Evolutionary conservation across 208 protist genomes (phyloP).

Genomic region (Leishmania amazonensis): DNA sequence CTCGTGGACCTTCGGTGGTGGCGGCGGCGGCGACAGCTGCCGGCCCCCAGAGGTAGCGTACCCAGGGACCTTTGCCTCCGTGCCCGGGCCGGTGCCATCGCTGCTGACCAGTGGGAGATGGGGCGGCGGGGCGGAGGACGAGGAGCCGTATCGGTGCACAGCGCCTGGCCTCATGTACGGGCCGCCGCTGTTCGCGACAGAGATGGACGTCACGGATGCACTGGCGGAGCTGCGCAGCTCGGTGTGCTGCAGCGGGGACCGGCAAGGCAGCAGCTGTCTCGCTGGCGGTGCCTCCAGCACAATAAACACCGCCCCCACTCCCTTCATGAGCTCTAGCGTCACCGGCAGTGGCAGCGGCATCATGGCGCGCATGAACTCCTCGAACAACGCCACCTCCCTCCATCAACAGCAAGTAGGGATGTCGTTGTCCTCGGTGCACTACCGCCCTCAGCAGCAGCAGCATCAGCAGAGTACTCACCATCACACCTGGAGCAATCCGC

Average conservation of each 20-base stretch:
- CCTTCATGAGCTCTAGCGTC: not conserved
- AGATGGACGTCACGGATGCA: conserved; percentile 39
- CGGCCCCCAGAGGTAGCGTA: not conserved
- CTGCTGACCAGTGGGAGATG: not conserved
- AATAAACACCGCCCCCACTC: not conserved
- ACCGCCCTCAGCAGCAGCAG: not conserved
- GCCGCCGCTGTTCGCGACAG: conserved; percentile 27
- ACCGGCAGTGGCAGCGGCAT: not conserved
- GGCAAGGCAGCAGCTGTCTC: conserved; percentile 11
- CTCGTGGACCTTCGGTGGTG: not conserved
- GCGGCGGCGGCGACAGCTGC: not conserved
- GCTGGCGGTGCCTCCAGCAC: not conserved
- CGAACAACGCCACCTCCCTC: not conserved
- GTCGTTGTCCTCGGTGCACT: not conserved
- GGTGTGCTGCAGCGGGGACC: conserved; percentile 15
- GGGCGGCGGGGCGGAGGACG: conserved; percentile 12
- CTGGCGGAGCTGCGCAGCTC: conserved; percentile 33
- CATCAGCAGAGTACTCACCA: not conserved
- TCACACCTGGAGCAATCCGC: not conserved
- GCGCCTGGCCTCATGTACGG: conserved; percentile 16
- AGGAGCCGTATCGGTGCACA: conserved; percentile 9
- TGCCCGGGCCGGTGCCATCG: not conserved
- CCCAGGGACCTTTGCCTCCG: not conserved
- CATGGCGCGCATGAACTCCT: not conserved
- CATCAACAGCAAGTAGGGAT: not conserved